Percentiles rank a stretch among this genome's conserved stretches.
These are phyloP conservation scores for Parascedosporium putredinis DNA, from an alignment of 2,329 filamentous ascomycete species.

Conservation along the genomic window DNA sequence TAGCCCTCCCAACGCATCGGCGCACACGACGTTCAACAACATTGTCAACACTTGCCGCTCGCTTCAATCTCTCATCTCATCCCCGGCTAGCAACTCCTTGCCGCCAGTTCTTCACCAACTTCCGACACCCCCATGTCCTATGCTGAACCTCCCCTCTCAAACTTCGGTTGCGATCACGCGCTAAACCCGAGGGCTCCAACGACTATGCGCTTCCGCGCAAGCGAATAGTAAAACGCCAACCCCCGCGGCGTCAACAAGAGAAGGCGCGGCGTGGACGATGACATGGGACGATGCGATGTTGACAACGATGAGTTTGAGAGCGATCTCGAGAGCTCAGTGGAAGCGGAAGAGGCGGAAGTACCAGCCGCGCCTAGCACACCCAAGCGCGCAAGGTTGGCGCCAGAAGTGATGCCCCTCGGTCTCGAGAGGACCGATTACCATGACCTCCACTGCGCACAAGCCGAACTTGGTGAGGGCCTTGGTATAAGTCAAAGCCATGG, in stretches of 20 bases:
- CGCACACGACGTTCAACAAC: conserved; percentile 19
- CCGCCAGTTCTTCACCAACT: conserved; percentile 10
- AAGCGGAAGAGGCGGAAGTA: neutral
- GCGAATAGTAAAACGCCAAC: conserved; percentile 16
- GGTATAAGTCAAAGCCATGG: conserved; percentile 31
- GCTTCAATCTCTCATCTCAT: conserved; percentile 46
- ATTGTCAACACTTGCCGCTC: conserved; percentile 51
- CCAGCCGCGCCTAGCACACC: conserved; percentile 39
- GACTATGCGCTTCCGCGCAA: conserved; percentile 17
- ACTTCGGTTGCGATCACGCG: conserved; percentile 18
- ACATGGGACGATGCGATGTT: neutral
- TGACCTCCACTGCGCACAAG: conserved; percentile 26
- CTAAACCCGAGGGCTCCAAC: conserved; percentile 32
- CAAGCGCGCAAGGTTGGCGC: conserved; percentile 50
- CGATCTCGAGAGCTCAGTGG: conserved; percentile 24
- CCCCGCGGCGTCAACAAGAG: conserved; percentile 8
- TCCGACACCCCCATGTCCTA: conserved; percentile 4
- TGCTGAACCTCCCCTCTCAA: conserved; percentile 36
- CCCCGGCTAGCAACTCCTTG: conserved; percentile 18
- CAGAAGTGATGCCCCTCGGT: conserved; percentile 49
- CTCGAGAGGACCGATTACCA: conserved; percentile 50
- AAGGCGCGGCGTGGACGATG: conserved; percentile 2
- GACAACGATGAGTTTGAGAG: conserved; percentile 16
- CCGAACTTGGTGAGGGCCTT: conserved; percentile 16
- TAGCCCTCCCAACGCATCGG: conserved; percentile 38